phyloP scores from a whole-genome alignment of 164 flowering plant genomes.

The Vitis rupestris region DNA sequence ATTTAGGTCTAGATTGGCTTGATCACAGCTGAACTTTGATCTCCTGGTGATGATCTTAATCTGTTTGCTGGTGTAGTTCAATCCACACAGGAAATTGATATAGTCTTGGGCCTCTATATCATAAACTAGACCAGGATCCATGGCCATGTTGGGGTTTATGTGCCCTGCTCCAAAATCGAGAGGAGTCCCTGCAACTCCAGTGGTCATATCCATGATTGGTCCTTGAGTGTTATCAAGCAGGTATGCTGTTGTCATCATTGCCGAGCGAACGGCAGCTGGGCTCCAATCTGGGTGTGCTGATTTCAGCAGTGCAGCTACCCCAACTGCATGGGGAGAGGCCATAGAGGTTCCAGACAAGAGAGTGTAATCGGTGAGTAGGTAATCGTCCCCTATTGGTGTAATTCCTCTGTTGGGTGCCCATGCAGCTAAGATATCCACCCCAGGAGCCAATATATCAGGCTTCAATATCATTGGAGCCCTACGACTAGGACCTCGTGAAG shows the following conservation, averaged over 20 bases:
- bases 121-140: no score
- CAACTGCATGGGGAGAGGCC: conserved; percentile 34
- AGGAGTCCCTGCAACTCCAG: no score
- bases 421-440: conserved; percentile 33
- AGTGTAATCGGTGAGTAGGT: conserved; percentile 23
- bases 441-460: conserved; percentile 41
- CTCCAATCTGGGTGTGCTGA: conserved; percentile 37
- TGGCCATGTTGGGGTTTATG: no score
- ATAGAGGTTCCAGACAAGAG: conserved; percentile 42
- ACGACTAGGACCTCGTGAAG: conserved; percentile 29
- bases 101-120: no score
- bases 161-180: no score
- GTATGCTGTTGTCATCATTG: conserved; percentile 45
- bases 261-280: conserved; percentile 39
- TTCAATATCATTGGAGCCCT: conserved; percentile 28
- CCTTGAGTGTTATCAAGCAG: no score
- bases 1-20: no score
- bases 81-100: no score
- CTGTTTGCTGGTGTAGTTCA: no score
- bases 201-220: no score
- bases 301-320: conserved; percentile 35
- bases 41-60: no score
- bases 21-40: no score
- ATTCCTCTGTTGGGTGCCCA: conserved; percentile 24
- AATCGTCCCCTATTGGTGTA: conserved; percentile 9